Evolutionary conservation across 768 basidiomycete species (phyloP).

Genomic region (Trametes maxima): DNA sequence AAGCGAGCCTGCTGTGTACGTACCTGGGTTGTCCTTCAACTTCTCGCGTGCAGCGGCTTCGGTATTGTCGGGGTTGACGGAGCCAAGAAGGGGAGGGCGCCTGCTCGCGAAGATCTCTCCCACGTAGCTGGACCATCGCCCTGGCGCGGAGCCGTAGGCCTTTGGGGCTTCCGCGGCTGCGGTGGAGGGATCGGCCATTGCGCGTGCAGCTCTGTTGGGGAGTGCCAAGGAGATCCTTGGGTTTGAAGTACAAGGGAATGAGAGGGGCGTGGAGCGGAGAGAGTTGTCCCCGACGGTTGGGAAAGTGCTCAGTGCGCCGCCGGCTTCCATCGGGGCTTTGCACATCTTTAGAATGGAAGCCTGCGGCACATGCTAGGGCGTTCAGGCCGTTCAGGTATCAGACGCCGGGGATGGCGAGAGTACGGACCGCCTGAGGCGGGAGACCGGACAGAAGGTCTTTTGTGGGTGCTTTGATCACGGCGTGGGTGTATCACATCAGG

Average conservation of each 20-base stretch:
- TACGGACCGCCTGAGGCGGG: too few relatives aligned
- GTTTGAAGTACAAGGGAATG: not conserved
- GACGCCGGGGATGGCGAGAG: too few relatives aligned
- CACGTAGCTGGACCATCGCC: slow-evolving; percentile 29
- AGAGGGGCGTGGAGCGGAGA: not conserved
- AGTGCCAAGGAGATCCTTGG: not conserved
- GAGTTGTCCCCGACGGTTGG: too few relatives aligned
- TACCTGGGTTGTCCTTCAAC: slow-evolving; percentile 59
- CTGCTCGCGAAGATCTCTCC: slow-evolving; percentile 27
- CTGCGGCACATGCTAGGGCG: too few relatives aligned
- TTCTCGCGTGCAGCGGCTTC: slow-evolving; percentile 67
- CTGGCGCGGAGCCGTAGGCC: slow-evolving; percentile 11
- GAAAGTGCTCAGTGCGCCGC: too few relatives aligned
- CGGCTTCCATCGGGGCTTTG: too few relatives aligned
- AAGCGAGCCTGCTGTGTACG: slow-evolving; percentile 19
- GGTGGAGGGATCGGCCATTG: not conserved
- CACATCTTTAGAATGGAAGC: too few relatives aligned
- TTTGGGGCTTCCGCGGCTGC: not conserved
- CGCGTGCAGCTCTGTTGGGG: not conserved
- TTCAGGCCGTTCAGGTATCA: too few relatives aligned
- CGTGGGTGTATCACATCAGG: too few relatives aligned
- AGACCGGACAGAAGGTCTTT: too few relatives aligned
- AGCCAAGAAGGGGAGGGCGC: slow-evolving; percentile 45
- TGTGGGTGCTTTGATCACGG: too few relatives aligned
- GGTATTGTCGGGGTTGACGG: slow-evolving; percentile 62